These are phyloP conservation scores for barley (Hordeum vulgare) DNA, from an alignment of 176 grass and related monocot genomes.

Conservation along the genomic window DNA sequence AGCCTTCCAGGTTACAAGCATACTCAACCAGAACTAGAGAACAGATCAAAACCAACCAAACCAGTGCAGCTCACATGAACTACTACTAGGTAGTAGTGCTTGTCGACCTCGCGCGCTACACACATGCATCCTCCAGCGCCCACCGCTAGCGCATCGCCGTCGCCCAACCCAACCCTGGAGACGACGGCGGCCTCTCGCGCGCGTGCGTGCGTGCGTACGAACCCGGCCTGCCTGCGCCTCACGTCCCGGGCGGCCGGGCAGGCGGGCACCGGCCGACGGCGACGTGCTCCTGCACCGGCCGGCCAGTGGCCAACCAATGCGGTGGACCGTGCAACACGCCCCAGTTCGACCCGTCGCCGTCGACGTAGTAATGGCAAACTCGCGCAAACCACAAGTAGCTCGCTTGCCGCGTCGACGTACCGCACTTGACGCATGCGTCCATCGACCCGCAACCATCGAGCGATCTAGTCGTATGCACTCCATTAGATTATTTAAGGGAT, in stretches of 20 bases:
- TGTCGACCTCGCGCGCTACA: constrained; percentile 12
- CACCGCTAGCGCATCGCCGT: not conserved
- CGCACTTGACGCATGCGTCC: not conserved
- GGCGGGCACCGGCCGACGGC: not conserved
- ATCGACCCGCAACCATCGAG: not conserved
- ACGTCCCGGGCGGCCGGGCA: not conserved
- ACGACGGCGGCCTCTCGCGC: not conserved
- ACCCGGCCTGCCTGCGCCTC: not conserved
- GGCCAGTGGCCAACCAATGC: constrained; percentile 24
- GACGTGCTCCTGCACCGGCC: constrained; percentile 12
- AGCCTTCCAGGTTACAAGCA: not conserved
- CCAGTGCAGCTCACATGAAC: not conserved
- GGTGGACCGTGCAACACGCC: not conserved
- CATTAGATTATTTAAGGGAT: constrained; percentile 1
- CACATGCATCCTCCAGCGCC: not conserved
- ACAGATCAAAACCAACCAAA: not conserved
- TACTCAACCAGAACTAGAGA: not conserved
- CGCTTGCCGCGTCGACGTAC: not conserved
- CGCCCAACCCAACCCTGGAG: not conserved
- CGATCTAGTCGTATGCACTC: not conserved
- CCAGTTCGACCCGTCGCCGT: not conserved
- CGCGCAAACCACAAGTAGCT: not conserved
- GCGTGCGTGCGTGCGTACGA: not conserved
- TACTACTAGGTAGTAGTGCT: too few species aligned
- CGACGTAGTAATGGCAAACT: not conserved